Percentiles rank a stretch among this genome's conserved stretches.
phyloP scores from a whole-genome alignment of 345 rosid genomes.

The Eucalyptus pauciflora region DNA sequence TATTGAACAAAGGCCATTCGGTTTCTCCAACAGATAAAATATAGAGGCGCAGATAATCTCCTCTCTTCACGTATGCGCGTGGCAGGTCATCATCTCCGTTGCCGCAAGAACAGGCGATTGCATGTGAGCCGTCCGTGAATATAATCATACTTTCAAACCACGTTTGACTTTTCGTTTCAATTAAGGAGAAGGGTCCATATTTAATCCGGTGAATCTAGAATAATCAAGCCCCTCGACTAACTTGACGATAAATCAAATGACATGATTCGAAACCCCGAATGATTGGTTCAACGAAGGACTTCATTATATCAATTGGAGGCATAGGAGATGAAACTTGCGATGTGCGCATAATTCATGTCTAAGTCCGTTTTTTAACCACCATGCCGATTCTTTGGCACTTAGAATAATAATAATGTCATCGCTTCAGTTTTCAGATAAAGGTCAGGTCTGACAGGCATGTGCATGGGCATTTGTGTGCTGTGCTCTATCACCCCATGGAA shows the following conservation, averaged over 20 bases:
- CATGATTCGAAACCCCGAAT: background rate
- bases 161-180: background rate
- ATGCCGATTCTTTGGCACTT: background rate
- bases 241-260: background rate
- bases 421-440: background rate
- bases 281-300: background rate
- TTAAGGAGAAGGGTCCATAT: background rate
- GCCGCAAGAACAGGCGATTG: background rate
- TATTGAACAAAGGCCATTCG: background rate
- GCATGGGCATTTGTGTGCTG: background rate
- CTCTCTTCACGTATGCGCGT: background rate
- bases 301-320: background rate
- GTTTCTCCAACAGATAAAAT: background rate
- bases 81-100: background rate
- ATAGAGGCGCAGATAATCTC: background rate
- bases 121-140: conserved; percentile 12
- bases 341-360: background rate
- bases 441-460: background rate
- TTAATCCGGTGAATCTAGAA: background rate
- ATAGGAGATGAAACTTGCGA: background rate
- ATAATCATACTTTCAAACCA: background rate
- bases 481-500: background rate
- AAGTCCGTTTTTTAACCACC: background rate
- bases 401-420: background rate
- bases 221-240: background rate